Evolutionary conservation across 148 eudicot species (phyloP).

Genomic region (Pouteria glomerata): DNA sequence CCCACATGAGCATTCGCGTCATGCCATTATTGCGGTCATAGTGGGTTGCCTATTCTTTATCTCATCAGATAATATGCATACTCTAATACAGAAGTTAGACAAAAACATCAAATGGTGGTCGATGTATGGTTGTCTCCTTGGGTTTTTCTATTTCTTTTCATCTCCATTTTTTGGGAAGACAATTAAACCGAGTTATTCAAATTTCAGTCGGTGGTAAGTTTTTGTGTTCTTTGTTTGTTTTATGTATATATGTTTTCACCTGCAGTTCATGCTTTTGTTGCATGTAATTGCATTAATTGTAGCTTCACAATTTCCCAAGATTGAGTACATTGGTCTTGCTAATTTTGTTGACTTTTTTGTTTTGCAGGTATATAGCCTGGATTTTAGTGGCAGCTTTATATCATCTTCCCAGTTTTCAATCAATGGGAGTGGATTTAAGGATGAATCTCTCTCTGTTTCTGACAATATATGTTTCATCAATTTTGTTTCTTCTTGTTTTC

Average conservation of each 20-base stretch:
- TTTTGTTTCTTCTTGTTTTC: constrained; percentile 85
- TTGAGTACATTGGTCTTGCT: constrained; percentile 5
- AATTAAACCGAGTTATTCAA: constrained; percentile 93
- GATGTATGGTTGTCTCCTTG: constrained; percentile 84
- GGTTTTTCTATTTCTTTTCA: constrained; percentile 98
- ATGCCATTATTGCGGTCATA: constrained; percentile 81
- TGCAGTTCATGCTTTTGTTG: not conserved
- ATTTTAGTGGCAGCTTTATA: constrained; percentile 88
- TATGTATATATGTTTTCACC: not conserved
- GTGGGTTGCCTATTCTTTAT: constrained; percentile 94
- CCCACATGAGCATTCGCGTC: constrained; percentile 97
- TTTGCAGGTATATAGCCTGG: constrained; percentile 89
- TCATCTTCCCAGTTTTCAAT: constrained; percentile 97
- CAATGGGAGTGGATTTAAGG: constrained; percentile 98
- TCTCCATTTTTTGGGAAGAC: constrained; percentile 97
- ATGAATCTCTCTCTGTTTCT: constrained; percentile 96
- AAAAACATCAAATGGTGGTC: constrained; percentile 99
- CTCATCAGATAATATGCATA: constrained; percentile 92
- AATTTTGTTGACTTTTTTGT: constrained; percentile 11
- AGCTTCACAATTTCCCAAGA: not conserved
- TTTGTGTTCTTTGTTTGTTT: not conserved
- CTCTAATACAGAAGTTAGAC: constrained; percentile 86
- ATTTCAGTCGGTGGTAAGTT: constrained; percentile 90
- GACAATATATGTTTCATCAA: constrained; percentile 78
- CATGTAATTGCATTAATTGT: not conserved